A percentile compares a stretch with the other conserved stretches of the same genome.
These are phyloP conservation scores for Polymyxa betae DNA, from an alignment of 208 protist species.

Conservation along the genomic window DNA sequence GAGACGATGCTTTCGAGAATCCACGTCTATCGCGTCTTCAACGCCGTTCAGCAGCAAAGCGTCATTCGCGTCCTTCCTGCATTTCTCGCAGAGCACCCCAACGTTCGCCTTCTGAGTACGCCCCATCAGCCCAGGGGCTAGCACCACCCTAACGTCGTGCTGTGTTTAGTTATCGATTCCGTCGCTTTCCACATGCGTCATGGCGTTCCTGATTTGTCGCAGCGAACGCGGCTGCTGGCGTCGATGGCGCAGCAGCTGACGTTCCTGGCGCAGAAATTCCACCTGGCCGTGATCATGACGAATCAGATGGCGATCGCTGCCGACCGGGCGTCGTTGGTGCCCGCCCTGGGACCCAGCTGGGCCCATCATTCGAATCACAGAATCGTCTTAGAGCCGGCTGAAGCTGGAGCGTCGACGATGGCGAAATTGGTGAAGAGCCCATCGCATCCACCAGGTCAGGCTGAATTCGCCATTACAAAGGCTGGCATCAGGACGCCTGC, in stretches of 20 bases:
- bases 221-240: slow-evolving; percentile 28
- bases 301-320: slow-evolving; percentile 15
- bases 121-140: too few relatives aligned
- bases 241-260: slow-evolving; percentile 53
- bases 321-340: neutral
- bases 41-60: slow-evolving; percentile 73
- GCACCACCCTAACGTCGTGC: too few relatives aligned
- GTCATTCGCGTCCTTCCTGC: slow-evolving; percentile 73
- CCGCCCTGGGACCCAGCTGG: slow-evolving; percentile 12
- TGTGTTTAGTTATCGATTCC: slow-evolving; percentile 80
- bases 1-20: slow-evolving; percentile 75
- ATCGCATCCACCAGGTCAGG: neutral
- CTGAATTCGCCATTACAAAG: neutral
- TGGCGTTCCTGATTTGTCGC: neutral
- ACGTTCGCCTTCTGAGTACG: slow-evolving; percentile 68
- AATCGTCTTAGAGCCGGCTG: neutral
- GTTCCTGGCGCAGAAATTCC: slow-evolving; percentile 27
- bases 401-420: neutral
- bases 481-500: too few relatives aligned
- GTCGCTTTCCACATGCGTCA: slow-evolving; percentile 80
- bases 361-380: neutral
- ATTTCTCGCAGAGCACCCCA: slow-evolving; percentile 58
- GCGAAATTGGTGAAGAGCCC: neutral
- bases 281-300: slow-evolving; percentile 62
- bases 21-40: slow-evolving; percentile 78